A percentile compares a stretch with the other conserved stretches of the same genome.
Conservation (phyloP, 257 asterid genomes). For the Voacanga thouarsii region DNA sequence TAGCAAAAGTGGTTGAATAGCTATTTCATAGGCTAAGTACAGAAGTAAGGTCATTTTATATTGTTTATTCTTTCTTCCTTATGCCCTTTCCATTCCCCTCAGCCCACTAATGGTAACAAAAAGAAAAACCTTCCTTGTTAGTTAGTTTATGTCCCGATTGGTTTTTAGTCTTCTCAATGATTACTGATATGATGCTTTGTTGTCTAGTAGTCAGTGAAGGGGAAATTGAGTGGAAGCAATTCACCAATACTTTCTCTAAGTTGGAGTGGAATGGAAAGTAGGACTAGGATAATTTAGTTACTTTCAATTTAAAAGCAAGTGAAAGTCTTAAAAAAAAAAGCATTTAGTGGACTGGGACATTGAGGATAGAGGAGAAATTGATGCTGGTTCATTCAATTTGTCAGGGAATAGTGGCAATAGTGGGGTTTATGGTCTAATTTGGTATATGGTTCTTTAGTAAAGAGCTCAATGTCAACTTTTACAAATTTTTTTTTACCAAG, state of each 20-base stretch:
- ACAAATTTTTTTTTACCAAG: slow-evolving; percentile 59
- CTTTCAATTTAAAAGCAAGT: slow-evolving; percentile 47
- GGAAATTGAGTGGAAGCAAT: slow-evolving; percentile 25
- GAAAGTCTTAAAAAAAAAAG: slow-evolving; percentile 57
- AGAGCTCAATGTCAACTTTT: slow-evolving; percentile 77
- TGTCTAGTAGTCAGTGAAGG: slow-evolving; percentile 28
- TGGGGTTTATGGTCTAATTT: slow-evolving; percentile 59
- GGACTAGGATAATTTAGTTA: slow-evolving; percentile 64
- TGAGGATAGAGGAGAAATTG: slow-evolving; percentile 59
- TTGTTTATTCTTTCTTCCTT: slow-evolving; percentile 10
- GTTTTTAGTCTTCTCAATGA: not conserved
- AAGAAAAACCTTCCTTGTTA: too few species aligned
- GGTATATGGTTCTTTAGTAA: slow-evolving; percentile 63
- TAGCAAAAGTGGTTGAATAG: slow-evolving; percentile 15
- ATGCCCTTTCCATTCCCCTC: slow-evolving; percentile 1
- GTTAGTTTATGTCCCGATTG: not conserved
- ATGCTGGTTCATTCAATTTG: slow-evolving; percentile 58
- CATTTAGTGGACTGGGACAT: slow-evolving; percentile 68
- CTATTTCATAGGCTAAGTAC: slow-evolving; percentile 32
- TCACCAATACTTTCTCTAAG: slow-evolving; percentile 38
- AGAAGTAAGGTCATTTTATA: slow-evolving; percentile 17
- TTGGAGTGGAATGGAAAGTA: slow-evolving; percentile 80
- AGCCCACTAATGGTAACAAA: not conserved
- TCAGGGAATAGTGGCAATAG: slow-evolving; percentile 49
- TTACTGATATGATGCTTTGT: slow-evolving; percentile 31